Base-by-base conservation (phyloP, 2,329 filamentous ascomycete genomes). In the Colletotrichum trifolii region DNA sequence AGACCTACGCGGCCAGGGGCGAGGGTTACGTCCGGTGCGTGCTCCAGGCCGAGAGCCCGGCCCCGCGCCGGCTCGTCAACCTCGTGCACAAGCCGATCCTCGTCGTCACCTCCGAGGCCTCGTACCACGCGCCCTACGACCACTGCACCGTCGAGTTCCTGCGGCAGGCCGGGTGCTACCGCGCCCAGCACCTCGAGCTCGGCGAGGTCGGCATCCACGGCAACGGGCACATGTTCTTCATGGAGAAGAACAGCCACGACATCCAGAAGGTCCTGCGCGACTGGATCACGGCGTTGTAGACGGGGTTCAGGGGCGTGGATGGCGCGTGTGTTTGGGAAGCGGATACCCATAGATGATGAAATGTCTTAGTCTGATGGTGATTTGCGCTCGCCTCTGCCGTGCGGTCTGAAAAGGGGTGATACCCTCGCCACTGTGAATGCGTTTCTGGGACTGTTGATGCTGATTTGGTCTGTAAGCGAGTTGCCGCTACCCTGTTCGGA, bases 191-290 rank as follows among this genome's bases (percentile, higher is more conserved):
- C 66, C 39, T 81, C 43, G 72, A 74, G 68, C 73, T 84, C 25
- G 74, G 63, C 6, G 73, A 79, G 36, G 69, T 70, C 7, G 79
- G 78, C 4, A 76, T 83, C 40, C 67, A 72, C 42, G 82, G 82
- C 8, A 83, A 84, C 62, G 80, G 78, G 0, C 81, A 84, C 71
- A 78, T 84, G 77, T 76, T 81, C 60, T 82, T 83, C 64, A 72
- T 84, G 73, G 82, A 83, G 73, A 78, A 76, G 73, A 84, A 84
- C 68, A 83, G 78, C 58, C 71, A 78, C 63, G 67, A 75, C 47
- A 79, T 83, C 50, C 70, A 73, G 39, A 46, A 49, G 33, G 59
- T 70, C 11, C 35, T 75, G 3, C 57, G 70, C n/a, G 39, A 60
- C 4, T 75, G 72, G 72, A 70, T 74, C 42, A 40, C 53, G 40